Base-by-base conservation (phyloP, 2,329 filamentous ascomycete genomes). In the Nemania abortiva region DNA sequence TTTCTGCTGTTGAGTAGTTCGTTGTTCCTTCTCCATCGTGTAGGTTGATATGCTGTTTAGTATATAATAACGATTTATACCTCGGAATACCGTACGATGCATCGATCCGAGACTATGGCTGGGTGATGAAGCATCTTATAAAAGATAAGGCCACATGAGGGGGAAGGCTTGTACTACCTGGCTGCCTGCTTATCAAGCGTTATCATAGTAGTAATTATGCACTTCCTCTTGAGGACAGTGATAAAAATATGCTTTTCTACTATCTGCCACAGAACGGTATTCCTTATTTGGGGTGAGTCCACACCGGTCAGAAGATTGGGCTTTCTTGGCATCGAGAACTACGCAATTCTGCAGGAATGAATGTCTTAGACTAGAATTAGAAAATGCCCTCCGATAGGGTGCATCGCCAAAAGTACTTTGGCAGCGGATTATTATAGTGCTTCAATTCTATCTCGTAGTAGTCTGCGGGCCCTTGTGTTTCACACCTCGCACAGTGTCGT, bases 21-120 rank as follows among this genome's bases (percentile, higher is more conserved):
- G 45, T 11, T 52, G 57, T 20, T 34, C 27, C 18, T 60, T 60
- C n/a, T 52, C 57, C 57, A 60, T 60, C 11, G 18, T 52, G 45
- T 3, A 5, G 5, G 13, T 11, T 15, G 39, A 15, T 42, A 6
- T 6, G 11, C 15, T 5, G 18, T 42, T 6, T 42, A 15, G 5
- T 18, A 42, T 42, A 39, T 39, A 7, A 6, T 39, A 7, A 6
- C 7, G 37, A 39, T 10, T 39, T 39, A 39, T 39, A 39, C 9
- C 5, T 27, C 9, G 37, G 13, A 7, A 39, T 39, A 39, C 13
- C 9, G 2, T 39, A 6, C 3, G 9, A 39, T 39, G 37, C 13
- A 10, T 2, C 2, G 7, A 27, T 27, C 7, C 9, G 6, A 39
- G 37, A 7, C 13, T 2, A 7, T 10, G 2, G 37, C 37, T 15